Percentiles rank a stretch among this genome's conserved stretches.
These are phyloP conservation scores for sunflower (Helianthus annuus) DNA, from an alignment of 129 eudicot genomes.

Conservation along the genomic window DNA sequence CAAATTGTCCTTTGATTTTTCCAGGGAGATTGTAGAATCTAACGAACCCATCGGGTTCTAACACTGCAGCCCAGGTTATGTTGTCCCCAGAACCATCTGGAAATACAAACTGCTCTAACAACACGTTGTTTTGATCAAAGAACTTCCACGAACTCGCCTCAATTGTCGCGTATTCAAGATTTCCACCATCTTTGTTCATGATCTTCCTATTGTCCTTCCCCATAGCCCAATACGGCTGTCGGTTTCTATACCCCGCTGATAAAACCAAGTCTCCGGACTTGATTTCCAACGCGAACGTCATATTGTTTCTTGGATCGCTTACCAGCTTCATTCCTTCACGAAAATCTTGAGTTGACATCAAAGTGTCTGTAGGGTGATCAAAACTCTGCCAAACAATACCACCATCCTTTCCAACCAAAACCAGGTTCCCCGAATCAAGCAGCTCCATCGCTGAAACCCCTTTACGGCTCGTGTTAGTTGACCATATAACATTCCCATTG, in stretches of 20 bases:
- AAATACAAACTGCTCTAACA: slow-evolving; percentile 65
- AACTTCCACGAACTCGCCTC: slow-evolving; percentile 75
- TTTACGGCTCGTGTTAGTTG: slow-evolving; percentile 30
- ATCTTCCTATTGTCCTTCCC: slow-evolving; percentile 54
- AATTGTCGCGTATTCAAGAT: slow-evolving; percentile 42
- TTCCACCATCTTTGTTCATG: slow-evolving; percentile 53
- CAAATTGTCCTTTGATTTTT: slow-evolving; percentile 22
- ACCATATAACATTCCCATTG: slow-evolving; percentile 32
- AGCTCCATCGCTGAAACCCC: slow-evolving; percentile 36
- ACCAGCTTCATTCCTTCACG: slow-evolving; percentile 59
- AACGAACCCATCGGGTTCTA: slow-evolving; percentile 63
- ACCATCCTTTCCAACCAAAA: slow-evolving; percentile 54
- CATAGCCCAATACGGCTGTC: slow-evolving; percentile 87
- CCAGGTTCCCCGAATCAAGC: slow-evolving; percentile 65
- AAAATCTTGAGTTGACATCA: slow-evolving; percentile 66
- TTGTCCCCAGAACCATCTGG: slow-evolving; percentile 35
- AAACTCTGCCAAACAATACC: slow-evolving; percentile 75
- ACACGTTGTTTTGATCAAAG: slow-evolving; percentile 52
- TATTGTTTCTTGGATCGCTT: slow-evolving; percentile 52
- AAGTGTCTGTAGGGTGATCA: slow-evolving; percentile 64
- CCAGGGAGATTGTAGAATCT: slow-evolving; percentile 50
- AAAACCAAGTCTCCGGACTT: slow-evolving; percentile 66
- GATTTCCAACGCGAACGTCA: slow-evolving; percentile 65
- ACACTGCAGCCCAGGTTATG: slow-evolving; percentile 65
- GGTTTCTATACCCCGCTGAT: slow-evolving; percentile 52